Conservation (phyloP, 2,329 filamentous ascomycete species). For the Colletotrichum falcatum region DNA sequence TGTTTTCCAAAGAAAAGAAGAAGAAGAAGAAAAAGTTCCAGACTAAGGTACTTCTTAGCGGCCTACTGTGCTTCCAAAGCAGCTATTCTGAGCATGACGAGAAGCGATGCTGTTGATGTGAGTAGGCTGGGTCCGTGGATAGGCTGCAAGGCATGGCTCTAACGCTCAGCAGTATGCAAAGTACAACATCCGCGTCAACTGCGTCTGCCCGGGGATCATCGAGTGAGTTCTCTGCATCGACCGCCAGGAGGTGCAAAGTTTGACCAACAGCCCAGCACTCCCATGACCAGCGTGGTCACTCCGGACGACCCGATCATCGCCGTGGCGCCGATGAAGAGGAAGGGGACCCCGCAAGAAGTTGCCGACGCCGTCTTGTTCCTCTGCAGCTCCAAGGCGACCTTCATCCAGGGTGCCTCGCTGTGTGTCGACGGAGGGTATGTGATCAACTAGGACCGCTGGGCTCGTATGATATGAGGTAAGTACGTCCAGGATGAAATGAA, state of each 20-base stretch:
- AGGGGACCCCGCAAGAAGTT: constrained; percentile 59
- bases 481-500: not conserved
- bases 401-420: constrained; percentile 57
- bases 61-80: constrained; percentile 61
- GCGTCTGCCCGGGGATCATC: constrained; percentile 60
- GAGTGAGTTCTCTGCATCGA: constrained; percentile 45
- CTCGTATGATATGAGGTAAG: not conserved
- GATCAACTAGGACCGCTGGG: constrained; percentile 23
- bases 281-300: constrained; percentile 56
- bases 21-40: not conserved
- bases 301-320: constrained; percentile 48
- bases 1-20: too few species aligned
- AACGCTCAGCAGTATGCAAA: constrained; percentile 53
- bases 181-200: constrained; percentile 59
- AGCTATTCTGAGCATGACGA: constrained; percentile 59
- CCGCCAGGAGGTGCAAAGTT: not conserved
- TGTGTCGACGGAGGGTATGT: constrained; percentile 59
- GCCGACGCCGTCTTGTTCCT: constrained; percentile 60
- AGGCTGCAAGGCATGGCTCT: not conserved
- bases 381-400: constrained; percentile 58
- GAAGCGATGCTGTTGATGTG: constrained; percentile 61
- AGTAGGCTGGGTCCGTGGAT: constrained; percentile 43
- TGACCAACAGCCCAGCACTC: constrained; percentile 47
- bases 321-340: constrained; percentile 53
- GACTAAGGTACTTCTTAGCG: constrained; percentile 45